Base-by-base conservation (phyloP, 495 filamentous ascomycete species). In the Xylaria telfairii region DNA sequence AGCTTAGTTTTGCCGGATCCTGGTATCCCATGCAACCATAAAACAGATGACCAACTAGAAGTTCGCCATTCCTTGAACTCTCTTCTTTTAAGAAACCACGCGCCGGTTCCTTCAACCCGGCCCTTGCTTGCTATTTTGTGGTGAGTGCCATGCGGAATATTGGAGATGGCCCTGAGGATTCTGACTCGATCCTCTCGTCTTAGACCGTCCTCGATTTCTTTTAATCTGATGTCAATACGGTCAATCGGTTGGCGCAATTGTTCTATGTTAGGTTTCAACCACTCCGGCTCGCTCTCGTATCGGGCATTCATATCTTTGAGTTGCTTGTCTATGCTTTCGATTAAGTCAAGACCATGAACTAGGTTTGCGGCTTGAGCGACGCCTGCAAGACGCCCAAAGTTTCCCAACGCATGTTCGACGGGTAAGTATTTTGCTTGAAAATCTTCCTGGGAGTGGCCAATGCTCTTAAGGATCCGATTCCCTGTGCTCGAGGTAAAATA, bases 361-460 rank as follows among this genome's bases (percentile, higher is more conserved):
- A 44, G 12, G 2, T 42, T 42, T 44, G 37, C 32, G 37, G 12
- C 37, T 17, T 42, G 59, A 24, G 59, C 21, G 37, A 42, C 2
- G 59, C 37, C 59, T 28, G 37, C 59, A 1, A 62, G 7, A 42
- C 59, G 37, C 10, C 37, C 37, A 3, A 42, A 62, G 12, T 7
- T 9, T 12, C 28, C 59, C 17, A 62, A 42, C 4, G 59, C 37
- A 42, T 19, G n/a, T 7, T 26, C 17, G 4, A 62, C 13, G 17
- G 59, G 59, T 1, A 17, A 44, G 59, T 62, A 62, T 62, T 62
- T 62, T 59, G n/a, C 37, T 62, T 42, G 21, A 42, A 42, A 15
- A 21, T 62, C 59, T 3, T 17, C 13, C 13, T 62, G 59, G 6
- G 59, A 62, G 8, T 62, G 37, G 0, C 37, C 59, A 44, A 62